A percentile compares a stretch with the other conserved stretches of the same genome.
Evolutionary conservation across 2,329 filamentous ascomycete species (phyloP).

Genomic region (Trichoderma hamatum): DNA sequence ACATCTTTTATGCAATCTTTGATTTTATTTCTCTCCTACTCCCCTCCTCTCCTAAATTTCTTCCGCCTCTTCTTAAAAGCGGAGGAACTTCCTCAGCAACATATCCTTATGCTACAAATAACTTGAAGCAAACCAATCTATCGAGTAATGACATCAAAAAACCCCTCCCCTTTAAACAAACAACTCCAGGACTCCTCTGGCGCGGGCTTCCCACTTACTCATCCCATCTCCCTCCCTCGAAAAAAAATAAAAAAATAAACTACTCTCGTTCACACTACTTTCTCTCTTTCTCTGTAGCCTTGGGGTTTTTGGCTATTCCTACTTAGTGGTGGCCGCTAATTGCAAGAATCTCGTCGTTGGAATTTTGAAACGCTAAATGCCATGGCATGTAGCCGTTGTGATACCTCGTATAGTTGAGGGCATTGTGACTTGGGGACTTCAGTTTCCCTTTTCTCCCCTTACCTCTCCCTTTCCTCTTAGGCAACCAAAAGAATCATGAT

Average conservation of each 20-base stretch:
- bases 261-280: background rate
- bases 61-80: too few species aligned
- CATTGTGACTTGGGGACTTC: background rate
- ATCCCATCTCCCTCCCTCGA: background rate
- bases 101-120: conserved; percentile 17
- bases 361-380: background rate
- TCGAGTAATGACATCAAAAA: conserved; percentile 11
- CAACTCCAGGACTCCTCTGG: conserved; percentile 19
- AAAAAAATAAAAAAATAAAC: background rate
- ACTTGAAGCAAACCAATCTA: conserved; percentile 9
- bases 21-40: background rate
- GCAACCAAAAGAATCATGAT: background rate
- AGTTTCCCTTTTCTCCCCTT: background rate
- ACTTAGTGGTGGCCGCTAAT: background rate
- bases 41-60: background rate
- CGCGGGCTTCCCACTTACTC: conserved; percentile 2
- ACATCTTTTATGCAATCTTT: conserved; percentile 7
- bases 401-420: background rate
- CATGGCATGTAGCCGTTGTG: background rate
- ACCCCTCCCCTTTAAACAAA: background rate
- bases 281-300: background rate
- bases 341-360: background rate
- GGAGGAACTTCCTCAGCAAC: background rate
- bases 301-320: background rate
- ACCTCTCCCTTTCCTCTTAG: background rate